A percentile compares a stretch with the other conserved stretches of the same genome.
These are phyloP conservation scores for Botrytis paeoniae DNA, from an alignment of 2,329 filamentous ascomycete species.

Conservation along the genomic window DNA sequence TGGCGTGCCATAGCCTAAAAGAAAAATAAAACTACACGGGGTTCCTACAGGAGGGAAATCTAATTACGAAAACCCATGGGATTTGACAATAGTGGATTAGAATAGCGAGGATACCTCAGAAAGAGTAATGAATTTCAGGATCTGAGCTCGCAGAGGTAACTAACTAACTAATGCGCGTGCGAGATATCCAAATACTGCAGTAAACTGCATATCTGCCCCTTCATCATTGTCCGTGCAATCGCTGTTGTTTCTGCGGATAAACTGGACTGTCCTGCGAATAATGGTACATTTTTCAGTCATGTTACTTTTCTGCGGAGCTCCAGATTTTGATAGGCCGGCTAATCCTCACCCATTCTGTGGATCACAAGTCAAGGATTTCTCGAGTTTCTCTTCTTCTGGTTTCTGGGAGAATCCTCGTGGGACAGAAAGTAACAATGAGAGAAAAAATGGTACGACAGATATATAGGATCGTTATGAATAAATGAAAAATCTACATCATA, in stretches of 20 bases:
- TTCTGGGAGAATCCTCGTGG: background rate
- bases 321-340: background rate
- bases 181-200: background rate
- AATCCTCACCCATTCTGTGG: background rate
- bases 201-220: background rate
- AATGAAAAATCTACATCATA: background rate
- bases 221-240: conserved; percentile 17
- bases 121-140: background rate
- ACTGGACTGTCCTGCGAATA: background rate
- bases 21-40: too few species aligned
- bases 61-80: background rate
- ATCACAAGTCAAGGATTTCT: background rate
- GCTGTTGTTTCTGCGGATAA: background rate
- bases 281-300: conserved; percentile 9
- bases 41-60: too few species aligned
- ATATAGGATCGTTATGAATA: background rate
- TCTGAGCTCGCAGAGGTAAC: background rate
- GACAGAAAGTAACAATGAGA: background rate
- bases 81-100: background rate
- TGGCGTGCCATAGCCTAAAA: background rate
- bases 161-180: conserved; percentile 2
- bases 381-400: background rate
- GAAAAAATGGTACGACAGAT: background rate
- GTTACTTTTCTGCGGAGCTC: conserved; percentile 1
- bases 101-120: background rate